Base-by-base conservation (phyloP, 257 asterid genomes). In the Fraxinus americana region DNA sequence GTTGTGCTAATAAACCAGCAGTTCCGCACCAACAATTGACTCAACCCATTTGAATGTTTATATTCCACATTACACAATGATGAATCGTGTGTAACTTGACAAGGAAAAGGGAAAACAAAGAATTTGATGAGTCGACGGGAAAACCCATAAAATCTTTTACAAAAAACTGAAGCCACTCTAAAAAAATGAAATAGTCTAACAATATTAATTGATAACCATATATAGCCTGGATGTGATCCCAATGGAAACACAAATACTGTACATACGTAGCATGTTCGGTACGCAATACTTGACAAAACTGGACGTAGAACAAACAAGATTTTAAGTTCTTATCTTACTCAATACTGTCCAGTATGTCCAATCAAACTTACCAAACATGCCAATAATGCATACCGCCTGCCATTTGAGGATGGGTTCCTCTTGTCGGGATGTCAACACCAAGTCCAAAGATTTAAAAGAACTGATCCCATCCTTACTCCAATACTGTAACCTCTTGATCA, bases 401-500 rank as follows among this genome's bases (percentile, higher is more conserved):
- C 43, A 48, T 50, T 75, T 39, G 70, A 23, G 72, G 27, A 70
- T 34, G 13, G 39, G 76, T 17, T 25, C 78, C 73, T 66, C 72
- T 7, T 21, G n/a, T 50, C n/a, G 19, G 19, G 35, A 63, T 63
- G 36, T 11, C 69, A 27, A 25, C 69, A 27, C 69, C 69, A 63
- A 25, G 35, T 63, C 25, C 69, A 25, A 63, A 63, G 6, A 19
- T 63, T 25, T 63, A 4, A 9, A 27, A 63, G 69, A 10, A 63
- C 9, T 2, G 19, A 67, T 34, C 67, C 48, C 41, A n/a, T 63
- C 69, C 68, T 82, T 75, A 94, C 82, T 92, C 98, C 83, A 85
- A 76, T 14, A 91, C 93, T 0, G 91, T 75, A 77, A 92, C 97
- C 82, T 91, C 96, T 80, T 92, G 98, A 75, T 94, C 98, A 41